A percentile compares a stretch with the other conserved stretches of the same genome.
Conservation (phyloP, 192 early-diverging fungal genomes). For the Chytriomyces sp. region DNA sequence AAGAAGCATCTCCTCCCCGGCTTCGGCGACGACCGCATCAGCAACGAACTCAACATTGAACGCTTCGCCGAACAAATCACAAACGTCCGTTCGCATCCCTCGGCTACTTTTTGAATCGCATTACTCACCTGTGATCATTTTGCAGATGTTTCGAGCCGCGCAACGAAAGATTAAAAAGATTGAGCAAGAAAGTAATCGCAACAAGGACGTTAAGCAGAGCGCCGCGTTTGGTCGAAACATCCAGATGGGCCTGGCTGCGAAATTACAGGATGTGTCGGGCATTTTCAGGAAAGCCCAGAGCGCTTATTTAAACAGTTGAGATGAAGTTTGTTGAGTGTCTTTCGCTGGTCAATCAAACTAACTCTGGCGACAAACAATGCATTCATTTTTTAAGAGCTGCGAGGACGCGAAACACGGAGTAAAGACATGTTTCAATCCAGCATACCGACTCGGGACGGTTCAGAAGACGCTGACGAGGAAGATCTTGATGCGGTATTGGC, state of each 20-base stretch:
- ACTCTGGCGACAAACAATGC: too few relatives aligned
- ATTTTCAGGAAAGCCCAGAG: conserved; percentile 89
- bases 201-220: conserved; percentile 42
- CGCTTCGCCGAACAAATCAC: conserved; percentile 84
- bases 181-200: conserved; percentile 50
- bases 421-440: conserved; percentile 47
- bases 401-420: conserved; percentile 44
- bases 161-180: conserved; percentile 82
- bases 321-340: neutral
- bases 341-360: too few relatives aligned
- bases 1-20: conserved; percentile 89
- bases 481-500: conserved; percentile 45
- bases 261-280: conserved; percentile 83
- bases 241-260: conserved; percentile 84
- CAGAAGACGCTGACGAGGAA: conserved; percentile 45
- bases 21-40: conserved; percentile 81
- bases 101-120: conserved; percentile 4
- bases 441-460: neutral
- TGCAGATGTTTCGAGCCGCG: conserved; percentile 79
- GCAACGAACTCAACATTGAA: conserved; percentile 74
- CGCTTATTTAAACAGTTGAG: conserved; percentile 81
- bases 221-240: conserved; percentile 84
- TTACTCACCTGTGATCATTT: too few relatives aligned
- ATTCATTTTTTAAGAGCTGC: conserved; percentile 40
- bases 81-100: conserved; percentile 52